These are phyloP conservation scores for Suillus subalutaceus DNA, from an alignment of 768 basidiomycete species.

Conservation along the genomic window DNA sequence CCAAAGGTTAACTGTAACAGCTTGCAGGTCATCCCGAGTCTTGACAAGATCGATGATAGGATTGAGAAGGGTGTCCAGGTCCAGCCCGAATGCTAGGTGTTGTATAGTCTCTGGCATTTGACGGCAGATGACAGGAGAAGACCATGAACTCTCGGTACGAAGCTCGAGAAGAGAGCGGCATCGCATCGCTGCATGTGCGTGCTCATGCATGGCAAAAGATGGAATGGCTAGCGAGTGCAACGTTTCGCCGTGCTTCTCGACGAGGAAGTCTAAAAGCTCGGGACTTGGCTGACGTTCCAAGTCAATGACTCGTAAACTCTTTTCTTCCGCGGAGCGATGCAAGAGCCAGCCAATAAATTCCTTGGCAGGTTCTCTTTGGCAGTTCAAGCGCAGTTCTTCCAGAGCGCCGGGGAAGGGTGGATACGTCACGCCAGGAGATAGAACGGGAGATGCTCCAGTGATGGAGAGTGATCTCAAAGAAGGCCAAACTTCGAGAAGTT, in stretches of 20 bases:
- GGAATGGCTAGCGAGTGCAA: conserved; percentile 63
- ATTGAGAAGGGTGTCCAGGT: conserved; percentile 55
- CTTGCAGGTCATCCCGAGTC: conserved; percentile 43
- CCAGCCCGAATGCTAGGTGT: conserved; percentile 63
- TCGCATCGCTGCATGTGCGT: conserved; percentile 46
- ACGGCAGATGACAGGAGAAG: conserved; percentile 48
- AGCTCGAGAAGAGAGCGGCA: conserved; percentile 57
- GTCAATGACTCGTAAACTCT: conserved; percentile 52
- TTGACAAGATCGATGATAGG: conserved; percentile 60
- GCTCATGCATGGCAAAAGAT: conserved; percentile 50
- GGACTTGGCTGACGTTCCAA: conserved; percentile 62
- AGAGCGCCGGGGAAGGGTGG: conserved; percentile 52
- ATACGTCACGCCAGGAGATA: conserved; percentile 40
- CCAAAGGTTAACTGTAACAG: conserved; percentile 59
- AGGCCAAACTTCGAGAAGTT: conserved; percentile 68
- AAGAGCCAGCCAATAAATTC: conserved; percentile 76
- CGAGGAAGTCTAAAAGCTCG: conserved; percentile 57
- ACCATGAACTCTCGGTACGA: conserved; percentile 55
- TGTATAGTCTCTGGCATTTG: conserved; percentile 51
- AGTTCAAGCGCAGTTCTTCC: conserved; percentile 61
- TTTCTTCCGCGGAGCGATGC: conserved; percentile 50
- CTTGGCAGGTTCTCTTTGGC: conserved; percentile 60
- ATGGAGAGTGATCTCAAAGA: conserved; percentile 57
- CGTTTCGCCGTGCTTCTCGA: conserved; percentile 48
- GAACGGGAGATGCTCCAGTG: conserved; percentile 58